These are phyloP conservation scores for Paecilomyces sp. DNA, from an alignment of 2,329 filamentous ascomycete species.

Conservation along the genomic window DNA sequence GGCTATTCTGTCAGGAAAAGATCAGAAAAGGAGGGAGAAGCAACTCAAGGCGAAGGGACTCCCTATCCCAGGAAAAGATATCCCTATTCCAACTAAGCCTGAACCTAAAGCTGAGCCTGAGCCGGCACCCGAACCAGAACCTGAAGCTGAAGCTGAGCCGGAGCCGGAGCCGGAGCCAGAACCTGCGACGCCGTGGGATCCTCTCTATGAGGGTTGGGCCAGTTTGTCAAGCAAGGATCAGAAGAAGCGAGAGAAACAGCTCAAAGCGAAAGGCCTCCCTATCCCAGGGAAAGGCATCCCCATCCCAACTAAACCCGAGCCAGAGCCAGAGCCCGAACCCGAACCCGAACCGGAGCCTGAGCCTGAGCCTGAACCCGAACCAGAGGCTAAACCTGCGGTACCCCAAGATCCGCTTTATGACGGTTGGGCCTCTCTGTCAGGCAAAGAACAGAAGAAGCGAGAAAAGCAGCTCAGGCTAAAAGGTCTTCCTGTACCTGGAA, in stretches of 20 bases:
- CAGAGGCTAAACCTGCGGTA: slow-evolving; percentile 1
- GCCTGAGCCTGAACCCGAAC: background rate
- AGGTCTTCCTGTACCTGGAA: background rate
- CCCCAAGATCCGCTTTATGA: background rate
- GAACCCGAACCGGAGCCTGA: slow-evolving; percentile 19
- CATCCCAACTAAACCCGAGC: slow-evolving; percentile 8
- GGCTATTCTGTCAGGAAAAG: slow-evolving; percentile 5
- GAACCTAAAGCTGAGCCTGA: too few relatives aligned
- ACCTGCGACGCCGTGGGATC: background rate
- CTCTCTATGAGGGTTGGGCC: background rate
- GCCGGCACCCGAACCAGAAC: background rate
- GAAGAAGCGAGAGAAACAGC: slow-evolving; percentile 30
- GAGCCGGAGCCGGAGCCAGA: slow-evolving; percentile 1
- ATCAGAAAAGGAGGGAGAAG: slow-evolving; percentile 32
- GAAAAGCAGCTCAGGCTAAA: slow-evolving; percentile 23
- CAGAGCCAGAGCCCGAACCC: slow-evolving; percentile 10
- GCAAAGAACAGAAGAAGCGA: slow-evolving; percentile 25
- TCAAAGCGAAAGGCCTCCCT: slow-evolving; percentile 9
- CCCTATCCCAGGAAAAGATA: background rate
- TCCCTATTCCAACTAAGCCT: slow-evolving; percentile 7
- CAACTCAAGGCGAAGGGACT: slow-evolving; percentile 11
- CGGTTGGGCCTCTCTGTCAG: background rate
- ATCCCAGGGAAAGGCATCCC: slow-evolving; percentile 4
- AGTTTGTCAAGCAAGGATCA: slow-evolving; percentile 13
- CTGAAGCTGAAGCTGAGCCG: too few relatives aligned